Percentiles rank a stretch among this genome's conserved stretches.
These are phyloP conservation scores for Bipolaris sorokiniana DNA, from an alignment of 2,329 filamentous ascomycete species.

Conservation along the genomic window DNA sequence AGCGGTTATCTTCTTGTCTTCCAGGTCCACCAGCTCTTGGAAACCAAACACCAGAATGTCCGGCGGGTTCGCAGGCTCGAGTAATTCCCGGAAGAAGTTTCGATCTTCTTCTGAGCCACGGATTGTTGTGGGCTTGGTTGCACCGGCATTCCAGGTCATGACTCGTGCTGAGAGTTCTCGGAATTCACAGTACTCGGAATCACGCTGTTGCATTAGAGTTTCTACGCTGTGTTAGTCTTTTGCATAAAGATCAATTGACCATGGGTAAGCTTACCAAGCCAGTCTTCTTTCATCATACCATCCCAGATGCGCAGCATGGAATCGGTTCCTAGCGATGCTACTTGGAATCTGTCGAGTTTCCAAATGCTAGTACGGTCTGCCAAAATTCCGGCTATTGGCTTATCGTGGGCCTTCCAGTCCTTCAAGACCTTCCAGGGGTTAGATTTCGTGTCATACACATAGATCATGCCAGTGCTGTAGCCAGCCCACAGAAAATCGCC, in stretches of 20 bases:
- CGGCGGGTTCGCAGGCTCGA: constrained; percentile 77
- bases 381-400: constrained; percentile 77
- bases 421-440: constrained; percentile 92
- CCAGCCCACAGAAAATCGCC: constrained; percentile 88
- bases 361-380: constrained; percentile 84
- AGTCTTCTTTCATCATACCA: constrained; percentile 89
- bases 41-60: constrained; percentile 96
- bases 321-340: constrained; percentile 86
- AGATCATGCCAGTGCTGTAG: constrained; percentile 92
- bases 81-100: constrained; percentile 78
- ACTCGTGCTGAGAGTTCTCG: constrained; percentile 79
- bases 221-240: constrained; percentile 57
- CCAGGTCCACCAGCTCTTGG: constrained; percentile 96
- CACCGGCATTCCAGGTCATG: constrained; percentile 96
- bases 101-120: constrained; percentile 72
- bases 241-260: background rate
- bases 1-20: constrained; percentile 97
- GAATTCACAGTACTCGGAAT: constrained; percentile 84
- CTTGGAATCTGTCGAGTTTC: constrained; percentile 81
- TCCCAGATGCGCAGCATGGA: constrained; percentile 88
- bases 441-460: constrained; percentile 83
- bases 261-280: constrained; percentile 65
- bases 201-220: constrained; percentile 80
- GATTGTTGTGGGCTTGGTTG: constrained; percentile 86
- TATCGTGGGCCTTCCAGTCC: constrained; percentile 91